Evolutionary conservation across 257 asterid species (phyloP).

Genomic region (Ajuga chamaepitys): DNA sequence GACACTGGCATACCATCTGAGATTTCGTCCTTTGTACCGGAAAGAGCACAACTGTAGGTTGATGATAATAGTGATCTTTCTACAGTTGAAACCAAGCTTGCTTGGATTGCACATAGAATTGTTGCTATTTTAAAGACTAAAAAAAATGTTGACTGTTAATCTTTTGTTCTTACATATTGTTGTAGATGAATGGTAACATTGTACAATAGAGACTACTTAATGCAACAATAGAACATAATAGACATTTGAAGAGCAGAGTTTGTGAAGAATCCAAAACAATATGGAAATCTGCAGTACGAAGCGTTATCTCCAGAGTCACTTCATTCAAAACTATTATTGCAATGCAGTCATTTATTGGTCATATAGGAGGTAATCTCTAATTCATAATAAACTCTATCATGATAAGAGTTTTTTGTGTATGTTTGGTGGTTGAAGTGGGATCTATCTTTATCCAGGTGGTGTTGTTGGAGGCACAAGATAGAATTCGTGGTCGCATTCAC

Average conservation of each 20-base stretch:
- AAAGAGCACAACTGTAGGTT: conserved; percentile 68
- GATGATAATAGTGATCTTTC: conserved; percentile 65
- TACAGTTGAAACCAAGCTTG: conserved; percentile 77
- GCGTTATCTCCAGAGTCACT: not conserved
- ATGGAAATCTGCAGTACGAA: conserved; percentile 10
- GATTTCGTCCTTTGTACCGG: conserved; percentile 33
- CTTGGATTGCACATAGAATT: conserved; percentile 93
- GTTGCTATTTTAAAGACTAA: conserved; percentile 76
- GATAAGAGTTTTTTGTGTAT: not conserved
- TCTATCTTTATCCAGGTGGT: conserved; percentile 59
- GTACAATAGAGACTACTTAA: not conserved
- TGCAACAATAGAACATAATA: not conserved
- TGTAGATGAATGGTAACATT: not conserved
- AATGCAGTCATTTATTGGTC: conserved; percentile 6
- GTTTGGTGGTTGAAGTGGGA: conserved; percentile 5
- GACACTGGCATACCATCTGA: not conserved
- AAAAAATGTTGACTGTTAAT: conserved; percentile 71
- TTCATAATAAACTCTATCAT: not conserved
- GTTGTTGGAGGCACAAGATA: conserved; percentile 83
- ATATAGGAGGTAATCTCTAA: conserved; percentile 2
- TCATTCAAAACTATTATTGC: not conserved
- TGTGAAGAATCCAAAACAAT: conserved; percentile 7
- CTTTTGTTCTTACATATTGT: too few relatives aligned
- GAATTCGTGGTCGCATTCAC: conserved; percentile 92
- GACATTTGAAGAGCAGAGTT: not conserved